Base-by-base conservation (phyloP, 1,139 yeast species). In the Diutina pseudorugosa region DNA sequence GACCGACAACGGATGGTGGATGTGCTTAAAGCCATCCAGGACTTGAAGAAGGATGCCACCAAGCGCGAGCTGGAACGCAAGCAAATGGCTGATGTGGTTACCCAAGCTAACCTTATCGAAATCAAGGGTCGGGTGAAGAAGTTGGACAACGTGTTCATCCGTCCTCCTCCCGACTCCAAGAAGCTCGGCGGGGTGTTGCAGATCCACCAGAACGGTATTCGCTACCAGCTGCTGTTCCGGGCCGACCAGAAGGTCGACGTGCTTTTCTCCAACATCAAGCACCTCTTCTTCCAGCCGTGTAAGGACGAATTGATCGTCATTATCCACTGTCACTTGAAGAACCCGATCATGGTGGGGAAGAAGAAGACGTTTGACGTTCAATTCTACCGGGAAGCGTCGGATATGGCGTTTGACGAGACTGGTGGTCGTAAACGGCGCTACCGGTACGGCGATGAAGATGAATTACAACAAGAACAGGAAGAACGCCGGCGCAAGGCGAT, bases 371-470 rank as follows among this genome's bases (percentile, higher is more conserved):
- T 84, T 68, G 98, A 93, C 64, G 88, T 93, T 47, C 98, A 94
- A 70, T 90, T 93, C 65, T 93, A 91, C 71, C 79, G 98, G 59
- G 99, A 93, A 68, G 98, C 98, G 14, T 83, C 95, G 52, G 99
- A 93, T 65, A 86, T 91, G 77, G 85, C 96, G 2, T 90, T 89
- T 62, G 99, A 93, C 69, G 99, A 93, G 69, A 93, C 99, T 41
- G 96, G 98, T 56, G 95, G 95, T 56, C 80, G 95, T 57, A 88
- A 90, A 74, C 75, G 87, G 67, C 84, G 85, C 59, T 88, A 90
- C 74, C 74, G 96, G 64, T 93, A 93, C 63, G 99, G 98, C 53
- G 99, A 93, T 65, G 98, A 93, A 69, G 98, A 93, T 68, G 99
- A 93, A 70, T 75, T 94, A 59, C 98, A 94, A 69, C 98, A 93